Base-by-base conservation (phyloP, 2,329 filamentous ascomycete species). In the Aspergillus persii region DNA sequence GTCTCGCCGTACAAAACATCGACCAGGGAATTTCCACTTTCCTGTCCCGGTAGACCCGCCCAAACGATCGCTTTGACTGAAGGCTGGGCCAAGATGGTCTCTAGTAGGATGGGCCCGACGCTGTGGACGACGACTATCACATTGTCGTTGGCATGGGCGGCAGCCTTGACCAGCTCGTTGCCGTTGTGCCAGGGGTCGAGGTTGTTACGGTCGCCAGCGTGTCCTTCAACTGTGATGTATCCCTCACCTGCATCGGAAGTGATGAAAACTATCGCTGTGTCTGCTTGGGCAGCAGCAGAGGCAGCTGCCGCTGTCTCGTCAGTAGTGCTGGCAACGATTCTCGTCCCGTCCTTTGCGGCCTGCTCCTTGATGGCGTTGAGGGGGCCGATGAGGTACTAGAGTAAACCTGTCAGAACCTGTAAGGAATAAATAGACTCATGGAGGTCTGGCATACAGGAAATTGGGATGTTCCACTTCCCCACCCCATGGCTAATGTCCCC, bases 381-480 rank as follows among this genome's bases (percentile, higher is more conserved):
- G 2, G 79, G 79, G 3, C 70, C 75, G 53, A 82, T 65, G 29
- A 83, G 74, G 60, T 81, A 79, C 63, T 74, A 48, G 36, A 29
- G 2, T 4, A n/a, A 8, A 30, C 58, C 8, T n/a, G 27, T 18
- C 4, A 8, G 26, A 23, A 29, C 5, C 6, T 26, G 6, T 2
- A 26, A 23, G 31, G 9, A 8, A 23, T 23, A 27, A 27, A 46
- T 15, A 12, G 11, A 1, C 3, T 8, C 27, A 1, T 26, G 15
- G 6, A 5, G 2, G 29, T 9, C 36, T n/a, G 8, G 15, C 15
- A 60, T 33, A 59, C 66, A 0, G 89, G 87, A 76, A 89, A 92
- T 57, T 90, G 83, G 4, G 87, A 80, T 0, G 86, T 88, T 51
- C 90, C 90, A 3, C 86, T 89, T 1, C 90, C 90, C 90, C 90